Evolutionary conservation across 495 filamentous ascomycete genomes (phyloP), one percentile per base, ranked within the genome.

Genomic region (Aspergillus olivimuriae): DNA sequence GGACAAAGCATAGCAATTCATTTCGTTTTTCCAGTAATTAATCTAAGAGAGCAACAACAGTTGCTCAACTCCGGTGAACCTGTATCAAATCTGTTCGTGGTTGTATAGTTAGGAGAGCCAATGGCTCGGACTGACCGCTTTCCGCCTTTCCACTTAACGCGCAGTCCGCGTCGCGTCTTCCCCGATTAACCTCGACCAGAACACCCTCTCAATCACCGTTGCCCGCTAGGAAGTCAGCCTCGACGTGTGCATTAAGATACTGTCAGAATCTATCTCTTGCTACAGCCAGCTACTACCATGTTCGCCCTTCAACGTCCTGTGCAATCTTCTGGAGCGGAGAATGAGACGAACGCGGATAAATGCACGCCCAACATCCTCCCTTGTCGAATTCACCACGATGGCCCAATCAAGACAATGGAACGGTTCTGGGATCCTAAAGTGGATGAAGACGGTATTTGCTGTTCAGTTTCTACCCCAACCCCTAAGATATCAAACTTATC

Each of bases 311-410:
- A 65, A 41, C 22, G 52, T 34, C 41, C 50, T 39, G 58, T 57
- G 40, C 42, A 52, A 39, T 46, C 41, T 28, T 35, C 54, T 20
- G 39, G 47, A 37, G 39, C 54, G n/a, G 47, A 50, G 12, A 40
- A 46, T 16, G 31, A 50, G 3, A 30, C 39, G 4, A 44, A 55
- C 2, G 41, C 38, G 1, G 24, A 55, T 3, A 41, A 44, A 32
- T 75, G 73, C 44, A 83, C 74, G 2, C 82, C 87, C 0, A 84
- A 97, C 61, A 67, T 97, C 31, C 76, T 97, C 15, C 91, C 91
- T 5, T 95, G 89, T 55, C 75, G 76, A 41, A 80, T 97, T 52
- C 75, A 91, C 51, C 81, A 94, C 57, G 76, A 85, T 56, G 91
- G 91, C 4, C 66, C 80, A 9, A 69, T 89, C 36, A 72, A 81